Base-by-base conservation (phyloP, 305 asterid species). In the Solanum aculeatissimum region DNA sequence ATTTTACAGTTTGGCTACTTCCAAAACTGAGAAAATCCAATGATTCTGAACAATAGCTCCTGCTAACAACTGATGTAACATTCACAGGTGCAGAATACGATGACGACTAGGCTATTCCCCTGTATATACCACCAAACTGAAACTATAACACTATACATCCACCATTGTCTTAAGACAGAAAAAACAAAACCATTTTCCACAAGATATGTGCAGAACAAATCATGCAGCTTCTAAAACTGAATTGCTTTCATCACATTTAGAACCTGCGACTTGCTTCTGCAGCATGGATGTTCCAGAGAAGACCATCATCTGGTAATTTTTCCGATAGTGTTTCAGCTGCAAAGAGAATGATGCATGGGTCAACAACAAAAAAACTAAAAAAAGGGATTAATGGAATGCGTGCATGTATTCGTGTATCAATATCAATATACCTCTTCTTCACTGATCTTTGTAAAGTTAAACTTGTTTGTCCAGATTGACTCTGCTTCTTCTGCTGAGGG, bases 401-500 rank as follows among this genome's bases (percentile, higher is more conserved):
- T 23, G 75, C 62, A 63, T 3, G 2, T 9, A 12, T 7, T n/a
- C 6, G 43, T 27, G 8, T 25, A 32, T 75, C 35, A 51, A 42
- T 13, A 72, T 72, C 40, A 53, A 69, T 83, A 87, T 45, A 94
- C 97, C 92, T 95, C 88, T 84, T 91, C 93, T 43, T 87, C 84
- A 13, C 74, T 70, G 1, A 96, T 90, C 86, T 90, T 91, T 81
- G 84, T 87, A 78, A 96, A 96, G 10, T 96, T 95, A 40, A 94
- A 94, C 62, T 89, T 96, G 49, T 88, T 89, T 77, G 78, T 93
- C 99, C 99, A 96, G 83, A 94, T 74, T 3, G 94, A 88, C 86
- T 92, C 92, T 7, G 97, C 97, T 87, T 92, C 97, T 65, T 88
- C 92, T 38, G 99, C 98, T 79, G 99, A 93, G 7, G 99, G 95